These are phyloP conservation scores for Diutina mesorugosa DNA, from an alignment of 1,139 yeast species.

Conservation along the genomic window DNA sequence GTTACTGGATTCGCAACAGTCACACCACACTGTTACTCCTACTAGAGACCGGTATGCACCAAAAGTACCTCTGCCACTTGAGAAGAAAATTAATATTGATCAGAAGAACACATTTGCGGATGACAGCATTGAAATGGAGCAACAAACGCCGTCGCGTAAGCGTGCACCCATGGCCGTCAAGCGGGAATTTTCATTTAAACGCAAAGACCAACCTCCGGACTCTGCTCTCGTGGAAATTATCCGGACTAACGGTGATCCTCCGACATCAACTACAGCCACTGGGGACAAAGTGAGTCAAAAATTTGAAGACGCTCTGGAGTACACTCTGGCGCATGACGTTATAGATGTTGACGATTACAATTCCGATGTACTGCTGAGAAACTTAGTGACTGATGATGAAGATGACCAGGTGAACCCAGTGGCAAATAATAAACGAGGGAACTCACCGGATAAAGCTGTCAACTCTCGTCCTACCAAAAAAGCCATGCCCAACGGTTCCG, in stretches of 20 bases:
- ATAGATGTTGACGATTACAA: not conserved
- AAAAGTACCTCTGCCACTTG: conserved; percentile 1
- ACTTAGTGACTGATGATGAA: not conserved
- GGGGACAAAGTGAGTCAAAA: not conserved
- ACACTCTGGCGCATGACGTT: not conserved
- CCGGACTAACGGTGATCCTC: not conserved
- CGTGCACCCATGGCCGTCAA: not conserved
- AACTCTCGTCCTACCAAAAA: not conserved
- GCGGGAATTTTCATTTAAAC: not conserved
- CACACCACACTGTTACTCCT: not conserved
- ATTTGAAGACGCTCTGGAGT: not conserved
- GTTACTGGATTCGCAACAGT: not conserved
- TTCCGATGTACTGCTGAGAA: not conserved
- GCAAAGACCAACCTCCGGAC: not conserved
- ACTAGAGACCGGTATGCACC: not conserved
- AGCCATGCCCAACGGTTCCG: not conserved
- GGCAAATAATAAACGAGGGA: not conserved
- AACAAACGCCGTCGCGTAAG: not conserved
- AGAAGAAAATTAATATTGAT: not conserved
- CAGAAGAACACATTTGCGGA: not conserved
- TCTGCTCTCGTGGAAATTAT: not conserved
- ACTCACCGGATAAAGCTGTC: not conserved
- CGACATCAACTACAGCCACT: not conserved
- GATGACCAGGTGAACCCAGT: not conserved
- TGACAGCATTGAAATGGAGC: not conserved